Percentiles rank a stretch among this genome's conserved stretches.
These are phyloP conservation scores for Aspergillus sp. DNA, from an alignment of 2,329 filamentous ascomycete species.

Conservation along the genomic window DNA sequence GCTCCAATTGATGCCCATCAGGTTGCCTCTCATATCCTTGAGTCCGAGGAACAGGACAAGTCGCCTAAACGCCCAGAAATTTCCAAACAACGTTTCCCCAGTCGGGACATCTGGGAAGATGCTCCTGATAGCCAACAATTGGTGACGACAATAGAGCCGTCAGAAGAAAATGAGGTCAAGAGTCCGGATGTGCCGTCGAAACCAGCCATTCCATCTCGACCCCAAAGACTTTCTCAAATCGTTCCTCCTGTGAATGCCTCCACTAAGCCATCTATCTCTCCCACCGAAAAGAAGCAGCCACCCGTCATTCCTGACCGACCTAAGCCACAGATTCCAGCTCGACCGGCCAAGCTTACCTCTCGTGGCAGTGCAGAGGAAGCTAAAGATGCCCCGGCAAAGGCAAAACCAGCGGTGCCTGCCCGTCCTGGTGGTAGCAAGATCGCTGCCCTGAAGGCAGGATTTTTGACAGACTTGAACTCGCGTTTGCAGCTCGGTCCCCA, in stretches of 20 bases:
- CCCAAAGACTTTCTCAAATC: slow-evolving; percentile 28
- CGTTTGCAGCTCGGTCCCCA: slow-evolving; percentile 83
- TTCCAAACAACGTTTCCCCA: slow-evolving; percentile 71
- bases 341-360: slow-evolving; percentile 52
- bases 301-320: slow-evolving; percentile 54
- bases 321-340: slow-evolving; percentile 63
- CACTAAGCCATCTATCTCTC: slow-evolving; percentile 37
- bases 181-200: slow-evolving; percentile 30
- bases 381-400: slow-evolving; percentile 46
- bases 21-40: slow-evolving; percentile 28
- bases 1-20: slow-evolving; percentile 34
- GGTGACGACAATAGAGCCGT: slow-evolving; percentile 60
- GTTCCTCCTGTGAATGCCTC: slow-evolving; percentile 26
- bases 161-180: slow-evolving; percentile 49
- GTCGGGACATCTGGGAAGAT: slow-evolving; percentile 92
- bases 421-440: slow-evolving; percentile 81
- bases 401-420: slow-evolving; percentile 79
- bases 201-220: slow-evolving; percentile 29
- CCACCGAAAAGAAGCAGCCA: slow-evolving; percentile 47
- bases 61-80: slow-evolving; percentile 46
- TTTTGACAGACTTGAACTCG: slow-evolving; percentile 89
- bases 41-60: slow-evolving; percentile 22
- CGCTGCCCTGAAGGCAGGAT: slow-evolving; percentile 81
- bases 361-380: slow-evolving; percentile 28
- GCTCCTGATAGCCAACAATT: slow-evolving; percentile 76